Conservation (phyloP, 371 early-diverging fungal species). For the Mucor velutinosus region DNA sequence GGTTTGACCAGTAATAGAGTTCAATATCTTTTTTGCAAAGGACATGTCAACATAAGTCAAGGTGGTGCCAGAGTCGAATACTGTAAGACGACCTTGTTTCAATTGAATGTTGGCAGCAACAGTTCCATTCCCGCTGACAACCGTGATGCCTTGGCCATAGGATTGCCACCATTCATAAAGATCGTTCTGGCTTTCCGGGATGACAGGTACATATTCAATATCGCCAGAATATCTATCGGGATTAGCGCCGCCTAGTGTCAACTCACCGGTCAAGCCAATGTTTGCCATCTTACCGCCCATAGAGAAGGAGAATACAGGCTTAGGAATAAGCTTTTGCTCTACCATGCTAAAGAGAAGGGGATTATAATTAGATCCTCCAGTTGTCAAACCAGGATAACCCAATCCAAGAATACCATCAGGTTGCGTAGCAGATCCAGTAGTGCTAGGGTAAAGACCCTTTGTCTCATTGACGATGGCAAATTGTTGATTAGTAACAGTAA, state of each 20-base stretch:
- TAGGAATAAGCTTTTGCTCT: constrained; percentile 12
- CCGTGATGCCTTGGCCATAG: constrained; percentile 30
- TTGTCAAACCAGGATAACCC: constrained; percentile 27
- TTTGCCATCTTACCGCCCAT: constrained; percentile 11
- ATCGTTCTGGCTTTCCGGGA: not conserved
- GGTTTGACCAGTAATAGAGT: constrained; percentile 14
- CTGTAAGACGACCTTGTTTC: constrained; percentile 16
- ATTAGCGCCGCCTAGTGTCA: constrained; percentile 33
- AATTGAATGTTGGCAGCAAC: not conserved
- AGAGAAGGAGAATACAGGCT: constrained; percentile 34
- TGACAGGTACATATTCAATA: constrained; percentile 30
- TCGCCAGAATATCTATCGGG: constrained; percentile 18
- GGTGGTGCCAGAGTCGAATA: constrained; percentile 40
- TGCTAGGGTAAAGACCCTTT: constrained; percentile 8
- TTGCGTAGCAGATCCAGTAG: constrained; percentile 15
- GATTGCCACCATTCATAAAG: constrained; percentile 10
- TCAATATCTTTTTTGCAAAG: constrained; percentile 17
- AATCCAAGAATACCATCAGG: constrained; percentile 37
- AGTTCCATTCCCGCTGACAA: not conserved
- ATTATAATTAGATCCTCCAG: constrained; percentile 15
- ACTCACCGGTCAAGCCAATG: constrained; percentile 25
- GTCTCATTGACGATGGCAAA: constrained; percentile 26
- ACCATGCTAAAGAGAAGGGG: constrained; percentile 29
- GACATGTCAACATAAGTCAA: constrained; percentile 24
- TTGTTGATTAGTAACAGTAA: constrained; percentile 27